Percentiles rank a stretch among this genome's conserved stretches.
Evolutionary conservation across 164 flowering plant genomes (phyloP).

Genomic region (Stephania cephalantha): DNA sequence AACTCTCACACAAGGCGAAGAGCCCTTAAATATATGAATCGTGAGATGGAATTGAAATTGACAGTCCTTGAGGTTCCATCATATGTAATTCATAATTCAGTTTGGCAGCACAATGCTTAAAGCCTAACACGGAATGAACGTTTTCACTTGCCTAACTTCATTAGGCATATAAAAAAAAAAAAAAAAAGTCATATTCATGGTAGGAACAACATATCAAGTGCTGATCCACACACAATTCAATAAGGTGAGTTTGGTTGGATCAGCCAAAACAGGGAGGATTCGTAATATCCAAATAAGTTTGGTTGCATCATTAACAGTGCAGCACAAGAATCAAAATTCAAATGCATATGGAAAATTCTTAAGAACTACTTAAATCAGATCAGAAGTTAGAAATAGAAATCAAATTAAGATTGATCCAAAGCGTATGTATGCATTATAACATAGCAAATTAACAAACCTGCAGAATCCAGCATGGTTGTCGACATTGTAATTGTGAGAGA

Average conservation of each 20-base stretch:
- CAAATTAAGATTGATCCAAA: too few relatives aligned
- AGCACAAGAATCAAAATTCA: too few relatives aligned
- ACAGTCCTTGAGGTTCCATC: too few relatives aligned
- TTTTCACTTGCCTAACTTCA: not conserved
- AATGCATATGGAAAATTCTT: too few relatives aligned
- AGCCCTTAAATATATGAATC: too few relatives aligned
- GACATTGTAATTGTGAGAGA: not conserved
- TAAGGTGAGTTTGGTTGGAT: not conserved
- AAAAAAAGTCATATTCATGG: not conserved
- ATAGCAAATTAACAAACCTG: not conserved
- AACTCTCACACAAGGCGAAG: too few relatives aligned
- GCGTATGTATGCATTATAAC: too few relatives aligned
- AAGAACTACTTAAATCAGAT: too few relatives aligned
- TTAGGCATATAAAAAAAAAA: not conserved
- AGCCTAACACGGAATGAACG: not conserved
- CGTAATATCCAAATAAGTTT: too few relatives aligned
- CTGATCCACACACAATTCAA: not conserved
- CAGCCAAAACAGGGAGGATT: not conserved
- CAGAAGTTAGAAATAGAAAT: too few relatives aligned
- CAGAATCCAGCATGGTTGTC: not conserved
- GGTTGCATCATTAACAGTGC: too few relatives aligned
- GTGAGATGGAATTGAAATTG: too few relatives aligned
- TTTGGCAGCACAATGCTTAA: not conserved
- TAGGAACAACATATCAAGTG: not conserved
- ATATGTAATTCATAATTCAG: not conserved